Conservation (phyloP, 352 stramenopile species). For the Aphanomyces cochlioides region DNA sequence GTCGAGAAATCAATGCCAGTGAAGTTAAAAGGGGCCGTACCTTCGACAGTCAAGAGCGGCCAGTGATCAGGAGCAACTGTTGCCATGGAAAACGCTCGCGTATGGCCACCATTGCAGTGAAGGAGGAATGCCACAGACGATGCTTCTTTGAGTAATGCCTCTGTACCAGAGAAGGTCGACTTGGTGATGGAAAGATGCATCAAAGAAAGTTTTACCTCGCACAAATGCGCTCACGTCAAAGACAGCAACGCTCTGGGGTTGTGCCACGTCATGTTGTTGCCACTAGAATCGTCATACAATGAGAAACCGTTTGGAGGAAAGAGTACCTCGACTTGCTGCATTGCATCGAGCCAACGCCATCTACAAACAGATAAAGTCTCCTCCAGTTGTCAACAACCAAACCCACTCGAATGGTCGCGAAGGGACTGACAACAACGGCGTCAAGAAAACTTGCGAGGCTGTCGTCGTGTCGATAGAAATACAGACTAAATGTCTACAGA, state of each 20-base stretch:
- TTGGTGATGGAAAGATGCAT: neutral
- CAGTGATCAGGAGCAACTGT: slow-evolving; percentile 3
- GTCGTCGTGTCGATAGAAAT: neutral
- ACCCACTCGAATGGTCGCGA: slow-evolving; percentile 3
- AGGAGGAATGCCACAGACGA: neutral
- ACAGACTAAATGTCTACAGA: neutral
- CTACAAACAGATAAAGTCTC: neutral
- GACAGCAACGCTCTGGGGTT: neutral
- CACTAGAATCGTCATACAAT: neutral
- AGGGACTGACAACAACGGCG: neutral
- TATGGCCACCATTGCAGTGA: neutral
- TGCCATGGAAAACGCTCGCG: neutral
- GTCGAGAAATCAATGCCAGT: neutral
- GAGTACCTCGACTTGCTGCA: neutral
- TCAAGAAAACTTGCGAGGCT: neutral
- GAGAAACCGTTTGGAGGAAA: neutral
- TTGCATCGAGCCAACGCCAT: neutral
- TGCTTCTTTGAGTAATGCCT: neutral
- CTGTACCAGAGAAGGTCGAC: neutral
- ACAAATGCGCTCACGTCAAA: slow-evolving; percentile 4
- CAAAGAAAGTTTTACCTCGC: neutral
- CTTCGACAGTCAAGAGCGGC: slow-evolving; percentile 5
- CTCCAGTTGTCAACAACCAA: neutral
- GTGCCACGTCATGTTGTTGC: neutral
- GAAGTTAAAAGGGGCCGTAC: neutral